Evolutionary conservation across 257 asterid genomes (phyloP).

Genomic region (Solanum raphanifolium): DNA sequence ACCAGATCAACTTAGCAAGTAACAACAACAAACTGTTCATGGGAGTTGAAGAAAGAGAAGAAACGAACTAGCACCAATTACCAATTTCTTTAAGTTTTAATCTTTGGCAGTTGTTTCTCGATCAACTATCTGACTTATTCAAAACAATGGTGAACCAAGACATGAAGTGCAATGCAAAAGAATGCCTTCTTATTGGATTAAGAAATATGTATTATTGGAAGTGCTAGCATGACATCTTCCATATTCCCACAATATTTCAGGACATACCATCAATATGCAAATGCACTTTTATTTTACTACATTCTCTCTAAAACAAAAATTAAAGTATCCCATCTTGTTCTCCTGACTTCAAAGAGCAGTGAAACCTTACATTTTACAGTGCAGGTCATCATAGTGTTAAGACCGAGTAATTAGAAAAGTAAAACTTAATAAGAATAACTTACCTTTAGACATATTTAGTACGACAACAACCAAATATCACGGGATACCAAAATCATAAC

Average conservation of each 20-base stretch:
- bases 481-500: neutral
- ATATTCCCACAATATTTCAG: neutral
- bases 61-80: neutral
- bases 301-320: neutral
- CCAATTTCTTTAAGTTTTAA: neutral
- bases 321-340: neutral
- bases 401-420: neutral
- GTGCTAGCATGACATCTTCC: neutral
- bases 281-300: neutral
- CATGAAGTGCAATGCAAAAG: neutral
- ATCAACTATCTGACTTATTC: neutral
- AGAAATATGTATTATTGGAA: neutral
- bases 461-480: neutral
- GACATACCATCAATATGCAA: neutral
- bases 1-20: neutral
- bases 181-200: neutral
- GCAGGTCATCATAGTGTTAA: neutral
- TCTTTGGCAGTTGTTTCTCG: neutral
- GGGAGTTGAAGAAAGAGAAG: neutral
- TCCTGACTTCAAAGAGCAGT: neutral
- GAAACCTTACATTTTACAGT: neutral
- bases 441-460: neutral
- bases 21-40: neutral
- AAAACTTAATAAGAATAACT: neutral
- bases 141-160: neutral